Base-by-base conservation (phyloP, 2,329 filamentous ascomycete genomes). In the Epichloe sylvatica region DNA sequence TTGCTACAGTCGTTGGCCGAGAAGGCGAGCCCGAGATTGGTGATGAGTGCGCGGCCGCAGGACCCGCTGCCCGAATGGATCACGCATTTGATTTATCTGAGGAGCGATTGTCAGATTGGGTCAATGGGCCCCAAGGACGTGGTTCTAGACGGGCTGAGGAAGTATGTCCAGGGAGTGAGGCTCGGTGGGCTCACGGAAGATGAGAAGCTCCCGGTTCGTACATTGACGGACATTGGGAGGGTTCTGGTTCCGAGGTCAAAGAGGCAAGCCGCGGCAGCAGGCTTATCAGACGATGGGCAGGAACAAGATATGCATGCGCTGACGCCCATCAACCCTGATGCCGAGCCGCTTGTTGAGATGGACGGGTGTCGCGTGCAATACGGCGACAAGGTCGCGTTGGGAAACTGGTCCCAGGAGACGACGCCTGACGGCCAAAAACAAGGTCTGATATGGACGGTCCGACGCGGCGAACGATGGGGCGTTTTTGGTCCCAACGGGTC, bases 401-500 rank as follows among this genome's bases (percentile, higher is more conserved):
- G 91, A 3, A 83, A 85, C 62, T 96, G 89, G 89, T 70, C 71
- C 13, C 78, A 87, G 63, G 59, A 73, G n/a, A 65, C 60, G 2
- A 65, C 60, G 2, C 62, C 75, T 12, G 57, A 76, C 3, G 76
- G 76, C 0, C 57, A 70, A 44, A 56, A 67, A 17, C 64, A 76
- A 1, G 91, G 91, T 0, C 70, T 97, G 5, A 76, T 83, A 61
- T 96, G 92, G 88, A 86, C 77, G 0, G 82, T 97, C 23, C 78
- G 81, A 38, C 78, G 84, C 47, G 90, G 91, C 23, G 81, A 96
- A 62, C 80, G 90, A 54, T 95, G 89, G 85, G 91, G 86, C 3
- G 78, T 97, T 17, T 92, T 98, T 60, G 92, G 92, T 0, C 84
- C 90, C 34, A 97, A 98, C 58, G 92, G 85, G 12, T 95, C 88